phyloP scores from a whole-genome alignment of 2,329 filamentous ascomycete species.

The Fusarium lyarnte region DNA sequence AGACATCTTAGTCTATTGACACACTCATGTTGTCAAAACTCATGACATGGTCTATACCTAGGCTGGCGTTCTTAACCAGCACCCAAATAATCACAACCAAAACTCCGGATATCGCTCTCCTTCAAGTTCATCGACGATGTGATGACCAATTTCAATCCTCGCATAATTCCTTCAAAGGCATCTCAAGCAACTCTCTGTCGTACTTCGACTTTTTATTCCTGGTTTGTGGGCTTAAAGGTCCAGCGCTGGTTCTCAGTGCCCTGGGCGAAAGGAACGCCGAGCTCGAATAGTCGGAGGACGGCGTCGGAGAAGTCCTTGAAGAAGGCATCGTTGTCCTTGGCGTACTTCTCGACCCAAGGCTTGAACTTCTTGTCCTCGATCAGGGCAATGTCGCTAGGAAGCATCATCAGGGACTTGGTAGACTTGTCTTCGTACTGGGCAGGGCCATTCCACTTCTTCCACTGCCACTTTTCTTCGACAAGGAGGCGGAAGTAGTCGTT shows the following conservation, averaged over 20 bases:
- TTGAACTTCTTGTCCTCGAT: slow-evolving; percentile 89
- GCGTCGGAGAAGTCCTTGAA: slow-evolving; percentile 91
- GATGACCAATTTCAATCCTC: slow-evolving; percentile 30
- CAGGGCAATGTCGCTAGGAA: slow-evolving; percentile 89
- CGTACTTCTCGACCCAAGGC: slow-evolving; percentile 84
- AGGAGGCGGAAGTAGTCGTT: slow-evolving; percentile 96
- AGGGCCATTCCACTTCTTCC: slow-evolving; percentile 91
- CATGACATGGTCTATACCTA: slow-evolving; percentile 11
- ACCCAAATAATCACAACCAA: slow-evolving; percentile 39
- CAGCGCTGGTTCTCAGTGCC: slow-evolving; percentile 65
- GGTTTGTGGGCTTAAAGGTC: slow-evolving; percentile 69
- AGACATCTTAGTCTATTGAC: background rate
- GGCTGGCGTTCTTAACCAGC: slow-evolving; percentile 16
- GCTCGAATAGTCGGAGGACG: slow-evolving; percentile 86
- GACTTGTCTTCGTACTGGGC: slow-evolving; percentile 88
- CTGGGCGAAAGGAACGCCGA: slow-evolving; percentile 87
- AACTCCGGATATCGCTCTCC: slow-evolving; percentile 45
- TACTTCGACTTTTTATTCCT: slow-evolving; percentile 40
- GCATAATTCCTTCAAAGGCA: slow-evolving; percentile 24
- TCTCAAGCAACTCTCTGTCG: background rate
- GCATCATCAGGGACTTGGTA: slow-evolving; percentile 94
- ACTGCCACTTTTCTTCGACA: slow-evolving; percentile 90
- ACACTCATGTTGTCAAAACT: background rate
- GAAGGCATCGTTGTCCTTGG: slow-evolving; percentile 89
- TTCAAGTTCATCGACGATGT: slow-evolving; percentile 26